Base-by-base conservation (phyloP, 306 rosid genomes). In the Astragalus membranaceus region DNA sequence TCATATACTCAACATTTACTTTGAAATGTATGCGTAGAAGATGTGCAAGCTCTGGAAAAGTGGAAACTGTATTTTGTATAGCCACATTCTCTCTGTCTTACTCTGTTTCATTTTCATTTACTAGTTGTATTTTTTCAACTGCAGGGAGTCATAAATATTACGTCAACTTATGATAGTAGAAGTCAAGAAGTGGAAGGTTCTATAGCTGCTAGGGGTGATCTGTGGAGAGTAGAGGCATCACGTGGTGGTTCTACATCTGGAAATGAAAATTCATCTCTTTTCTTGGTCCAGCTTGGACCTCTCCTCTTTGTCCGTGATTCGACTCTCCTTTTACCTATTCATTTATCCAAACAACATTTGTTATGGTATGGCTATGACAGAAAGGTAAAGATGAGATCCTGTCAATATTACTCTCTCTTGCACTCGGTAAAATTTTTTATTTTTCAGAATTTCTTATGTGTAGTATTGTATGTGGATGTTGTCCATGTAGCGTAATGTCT, bases 351-450 rank as follows among this genome's bases (percentile, higher is more conserved):
- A 85, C 95, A 95, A 72, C 95, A 89, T 84, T 82, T 95, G 82
- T 88, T 95, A 76, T 95, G 96, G 99, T 95, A 95, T 76, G 99
- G 99, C 60, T 95, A 95, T 70, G 99, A 95, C 73, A 86, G 89
- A 74, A 94, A 94, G 99, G 99, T 95, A 81, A 79, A 26, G 62
- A 72, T 44, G 50, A 67, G 26, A 67, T 54, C 14, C 29, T 17
- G 10, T 74, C 33, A 16, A 68, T 37, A 26, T 74, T 13, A 30
- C 30, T 56, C 56, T 37, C 8, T 48, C 5, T 9, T 5, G 20
- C 47, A 61, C 11, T 23, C 8, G 10, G 32, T 33, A 8, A 61
- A 69, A 6, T 69, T 32, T 23, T 47, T 14, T 8, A 26, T 39
- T 9, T 65, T 50, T 29, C 43, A 8, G 66, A 72, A 39, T 50